A percentile compares a stretch with the other conserved stretches of the same genome.
phyloP scores from a whole-genome alignment of 495 filamentous ascomycete species.

The Aspergillus nanangensis region DNA sequence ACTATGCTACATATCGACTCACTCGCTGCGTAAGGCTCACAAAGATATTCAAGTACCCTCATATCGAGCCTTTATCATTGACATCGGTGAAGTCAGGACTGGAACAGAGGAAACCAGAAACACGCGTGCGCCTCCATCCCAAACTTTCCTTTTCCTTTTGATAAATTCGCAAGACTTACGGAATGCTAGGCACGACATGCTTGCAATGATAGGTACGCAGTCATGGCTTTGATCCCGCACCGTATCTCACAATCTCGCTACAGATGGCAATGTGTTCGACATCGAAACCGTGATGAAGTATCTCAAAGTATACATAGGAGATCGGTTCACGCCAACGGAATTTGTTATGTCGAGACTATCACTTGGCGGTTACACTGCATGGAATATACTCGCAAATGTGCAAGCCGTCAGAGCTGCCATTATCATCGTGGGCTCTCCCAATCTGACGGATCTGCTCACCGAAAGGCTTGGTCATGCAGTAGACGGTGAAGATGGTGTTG shows the following conservation, averaged over 20 bases:
- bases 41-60: too few species aligned
- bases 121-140: neutral
- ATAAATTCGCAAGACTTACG: neutral
- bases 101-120: neutral
- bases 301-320: neutral
- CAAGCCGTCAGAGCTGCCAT: neutral
- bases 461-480: neutral
- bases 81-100: neutral
- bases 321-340: neutral
- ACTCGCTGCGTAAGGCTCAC: neutral
- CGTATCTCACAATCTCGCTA: neutral
- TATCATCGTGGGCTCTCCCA: neutral
- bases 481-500: neutral
- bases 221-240: neutral
- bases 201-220: neutral
- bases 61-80: neutral
- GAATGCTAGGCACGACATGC: neutral
- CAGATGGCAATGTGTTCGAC: neutral
- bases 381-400: neutral
- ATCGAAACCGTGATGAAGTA: neutral
- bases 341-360: neutral
- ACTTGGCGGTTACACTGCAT: neutral
- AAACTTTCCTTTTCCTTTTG: neutral
- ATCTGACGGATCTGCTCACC: neutral
- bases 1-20: neutral